phyloP scores from a whole-genome alignment of 2,329 filamentous ascomycete genomes.

The Fusarium sp. region DNA sequence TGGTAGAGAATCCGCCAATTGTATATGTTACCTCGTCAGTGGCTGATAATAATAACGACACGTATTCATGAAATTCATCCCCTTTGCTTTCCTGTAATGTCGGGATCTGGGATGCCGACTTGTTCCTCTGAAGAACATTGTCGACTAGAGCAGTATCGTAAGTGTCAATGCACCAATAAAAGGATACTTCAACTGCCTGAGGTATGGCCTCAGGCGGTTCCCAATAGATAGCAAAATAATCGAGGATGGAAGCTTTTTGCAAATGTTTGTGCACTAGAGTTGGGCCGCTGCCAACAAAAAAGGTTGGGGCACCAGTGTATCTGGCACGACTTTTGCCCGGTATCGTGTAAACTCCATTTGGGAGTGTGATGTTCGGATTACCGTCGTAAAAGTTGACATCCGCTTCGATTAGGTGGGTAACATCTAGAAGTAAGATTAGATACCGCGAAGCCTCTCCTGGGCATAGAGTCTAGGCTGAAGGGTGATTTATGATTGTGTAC shows the following conservation, averaged over 20 bases:
- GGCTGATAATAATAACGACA: not conserved
- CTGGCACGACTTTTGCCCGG: not conserved
- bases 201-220: not conserved
- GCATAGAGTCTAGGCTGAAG: too few relatives aligned
- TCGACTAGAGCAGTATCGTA: not conserved
- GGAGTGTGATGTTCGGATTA: not conserved
- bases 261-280: not conserved
- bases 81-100: not conserved
- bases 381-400: not conserved
- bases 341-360: not conserved
- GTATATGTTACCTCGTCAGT: not conserved
- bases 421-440: not conserved
- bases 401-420: not conserved
- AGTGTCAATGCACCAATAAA: not conserved
- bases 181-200: not conserved
- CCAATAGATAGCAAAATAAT: conserved; percentile 6
- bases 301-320: not conserved
- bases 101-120: not conserved
- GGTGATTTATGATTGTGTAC: too few relatives aligned
- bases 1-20: not conserved
- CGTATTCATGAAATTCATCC: not conserved
- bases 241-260: not conserved
- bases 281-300: not conserved
- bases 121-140: not conserved
- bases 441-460: not conserved